Evolutionary conservation across 495 filamentous ascomycete species (phyloP), one percentile per base, ranked within the genome.

Genomic region (Cladorrhinum samala): DNA sequence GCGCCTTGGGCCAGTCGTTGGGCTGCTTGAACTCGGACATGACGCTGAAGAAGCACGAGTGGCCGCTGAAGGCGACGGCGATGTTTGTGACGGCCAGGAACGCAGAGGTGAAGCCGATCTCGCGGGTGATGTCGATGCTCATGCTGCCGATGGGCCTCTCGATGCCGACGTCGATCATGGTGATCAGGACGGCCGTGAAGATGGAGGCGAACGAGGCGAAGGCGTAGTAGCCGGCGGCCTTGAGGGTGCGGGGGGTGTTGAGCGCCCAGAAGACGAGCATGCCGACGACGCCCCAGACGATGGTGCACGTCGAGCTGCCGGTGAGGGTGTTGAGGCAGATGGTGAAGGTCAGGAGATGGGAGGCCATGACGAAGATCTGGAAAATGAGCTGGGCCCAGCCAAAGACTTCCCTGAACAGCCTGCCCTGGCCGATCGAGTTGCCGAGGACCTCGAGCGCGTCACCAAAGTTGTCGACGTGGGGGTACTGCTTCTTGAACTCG

Each of bases 1-100:
- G 44, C 5, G 56, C 56, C 56, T 59, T 59, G 44, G 56, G 56
- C 56, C 56, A 59, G 48, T 59, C 56, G 50, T 52, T 52, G 23
- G 56, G 56, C 52, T 55, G 18, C 56, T 55, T 59, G 20, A 59
- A 9, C 49, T 59, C 56, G 25, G 52, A 46, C 56, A 59, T 54
- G 42, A 59, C 48, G 51, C 52, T 52, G 52, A 59, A 59, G 48
- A 59, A 59, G 52, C 56, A 59, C 21, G 56, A 59, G 52, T 59
- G 56, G n/a, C 56, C 56, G 48, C 56, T 59, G 56, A 59, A 59
- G 48, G 56, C 51, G 42, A 49, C 52, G 25, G 42, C 56, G 38
- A 59, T 59, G 56, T 59, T 59, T 41, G 56, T 55, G 44, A 59
- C 48, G 49, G 52, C 24, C 8, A 59, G 25, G 38, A 59, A 59